These are phyloP conservation scores for Calonectria ilicicola DNA, from an alignment of 2,329 filamentous ascomycete genomes.

Conservation along the genomic window DNA sequence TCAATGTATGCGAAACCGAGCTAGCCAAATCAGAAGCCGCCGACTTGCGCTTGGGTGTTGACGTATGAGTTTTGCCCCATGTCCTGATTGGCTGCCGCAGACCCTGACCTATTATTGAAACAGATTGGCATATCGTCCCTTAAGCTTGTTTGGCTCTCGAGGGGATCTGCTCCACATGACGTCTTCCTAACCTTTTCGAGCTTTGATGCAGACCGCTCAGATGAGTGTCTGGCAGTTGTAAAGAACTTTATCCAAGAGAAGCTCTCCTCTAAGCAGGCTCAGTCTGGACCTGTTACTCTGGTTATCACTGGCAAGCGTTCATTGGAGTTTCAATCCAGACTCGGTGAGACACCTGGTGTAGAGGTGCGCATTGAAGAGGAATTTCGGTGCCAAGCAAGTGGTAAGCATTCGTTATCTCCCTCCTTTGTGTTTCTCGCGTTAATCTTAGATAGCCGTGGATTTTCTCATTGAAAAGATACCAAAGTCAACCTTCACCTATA, in stretches of 20 bases:
- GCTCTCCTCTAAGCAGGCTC: slow-evolving; percentile 78
- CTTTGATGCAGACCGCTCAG: slow-evolving; percentile 95
- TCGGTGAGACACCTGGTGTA: background rate
- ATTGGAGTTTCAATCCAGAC: background rate
- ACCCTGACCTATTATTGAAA: background rate
- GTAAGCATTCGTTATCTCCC: background rate
- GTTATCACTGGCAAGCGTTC: slow-evolving; percentile 97
- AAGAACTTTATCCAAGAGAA: slow-evolving; percentile 86
- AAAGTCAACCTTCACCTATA: slow-evolving; percentile 96
- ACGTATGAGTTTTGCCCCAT: background rate
- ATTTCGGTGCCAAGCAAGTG: background rate
- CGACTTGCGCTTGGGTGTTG: background rate
- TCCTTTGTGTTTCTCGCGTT: background rate
- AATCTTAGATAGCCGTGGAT: background rate
- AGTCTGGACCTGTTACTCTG: slow-evolving; percentile 80
- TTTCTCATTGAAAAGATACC: slow-evolving; percentile 84
- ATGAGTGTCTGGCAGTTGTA: slow-evolving; percentile 94
- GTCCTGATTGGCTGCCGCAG: background rate
- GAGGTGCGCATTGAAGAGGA: background rate
- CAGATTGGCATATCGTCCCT: slow-evolving; percentile 96
- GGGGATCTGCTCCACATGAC: slow-evolving; percentile 81
- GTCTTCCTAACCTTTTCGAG: slow-evolving; percentile 94
- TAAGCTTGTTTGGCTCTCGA: slow-evolving; percentile 98
- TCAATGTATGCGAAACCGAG: slow-evolving; percentile 1
- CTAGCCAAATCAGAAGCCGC: background rate